These are phyloP conservation scores for Prunella vulgaris DNA, from an alignment of 257 asterid genomes.

Conservation along the genomic window DNA sequence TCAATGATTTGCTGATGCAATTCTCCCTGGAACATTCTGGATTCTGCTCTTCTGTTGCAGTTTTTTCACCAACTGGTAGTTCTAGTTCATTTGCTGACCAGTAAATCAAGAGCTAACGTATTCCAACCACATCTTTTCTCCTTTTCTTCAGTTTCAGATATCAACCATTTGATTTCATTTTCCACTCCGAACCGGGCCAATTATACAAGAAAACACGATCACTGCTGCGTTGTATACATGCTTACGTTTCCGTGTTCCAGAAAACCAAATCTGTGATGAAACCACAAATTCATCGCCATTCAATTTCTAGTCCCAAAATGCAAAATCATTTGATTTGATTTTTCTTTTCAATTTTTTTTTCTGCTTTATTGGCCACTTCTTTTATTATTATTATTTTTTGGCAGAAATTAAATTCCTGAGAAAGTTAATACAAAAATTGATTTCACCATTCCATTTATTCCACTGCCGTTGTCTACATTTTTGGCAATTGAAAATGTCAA, in stretches of 20 bases:
- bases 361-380: not conserved
- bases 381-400: too few relatives aligned
- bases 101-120: not conserved
- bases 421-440: not conserved
- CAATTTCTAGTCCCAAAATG: not conserved
- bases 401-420: not conserved
- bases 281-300: slow-evolving; percentile 12
- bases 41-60: not conserved
- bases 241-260: slow-evolving; percentile 7
- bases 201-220: not conserved
- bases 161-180: not conserved
- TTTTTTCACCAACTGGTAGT: not conserved
- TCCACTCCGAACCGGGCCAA: not conserved
- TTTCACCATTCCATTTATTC: slow-evolving; percentile 16
- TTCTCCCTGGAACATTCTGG: not conserved
- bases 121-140: not conserved
- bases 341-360: not conserved
- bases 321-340: not conserved
- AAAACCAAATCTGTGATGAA: slow-evolving; percentile 7
- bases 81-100: not conserved
- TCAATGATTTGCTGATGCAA: not conserved
- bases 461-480: slow-evolving; percentile 14
- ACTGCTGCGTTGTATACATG: not conserved
- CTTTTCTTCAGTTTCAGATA: not conserved
- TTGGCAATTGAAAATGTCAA: not conserved